Conservation (phyloP, 75 land plant species). For the Sequoiadendron giganteum region DNA sequence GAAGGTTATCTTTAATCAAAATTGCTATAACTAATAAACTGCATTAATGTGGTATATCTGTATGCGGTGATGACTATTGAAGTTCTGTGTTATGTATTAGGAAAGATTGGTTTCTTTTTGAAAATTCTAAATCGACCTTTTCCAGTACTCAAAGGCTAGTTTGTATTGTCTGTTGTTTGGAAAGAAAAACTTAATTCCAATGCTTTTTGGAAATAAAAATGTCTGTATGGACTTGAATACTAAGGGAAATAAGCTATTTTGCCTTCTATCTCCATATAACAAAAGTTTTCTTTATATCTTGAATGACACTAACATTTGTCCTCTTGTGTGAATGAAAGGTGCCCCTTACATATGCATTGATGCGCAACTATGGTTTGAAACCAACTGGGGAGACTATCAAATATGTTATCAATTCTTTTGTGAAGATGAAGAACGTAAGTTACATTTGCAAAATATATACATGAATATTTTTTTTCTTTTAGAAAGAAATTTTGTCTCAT, state of each 20-base stretch:
- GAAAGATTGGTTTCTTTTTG: not conserved
- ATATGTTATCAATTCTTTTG: slow-evolving; percentile 35
- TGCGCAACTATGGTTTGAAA: slow-evolving; percentile 28
- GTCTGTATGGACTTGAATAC: not conserved
- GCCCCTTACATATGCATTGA: slow-evolving; percentile 32
- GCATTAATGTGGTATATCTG: not conserved
- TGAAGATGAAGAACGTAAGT: slow-evolving; percentile 64
- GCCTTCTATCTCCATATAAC: not conserved
- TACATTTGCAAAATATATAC: not conserved
- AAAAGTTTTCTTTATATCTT: not conserved
- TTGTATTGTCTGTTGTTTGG: not conserved
- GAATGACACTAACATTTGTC: slow-evolving; percentile 1
- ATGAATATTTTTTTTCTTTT: not conserved
- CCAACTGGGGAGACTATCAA: slow-evolving; percentile 41
- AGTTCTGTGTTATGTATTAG: not conserved
- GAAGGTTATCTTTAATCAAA: not conserved
- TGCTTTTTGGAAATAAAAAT: not conserved
- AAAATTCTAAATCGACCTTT: not conserved
- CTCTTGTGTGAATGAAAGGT: slow-evolving; percentile 30
- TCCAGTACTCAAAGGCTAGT: not conserved
- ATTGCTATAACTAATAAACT: not conserved
- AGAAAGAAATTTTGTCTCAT: not conserved
- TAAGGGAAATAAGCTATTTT: not conserved
- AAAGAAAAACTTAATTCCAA: not conserved
- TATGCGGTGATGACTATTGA: not conserved